phyloP scores from a whole-genome alignment of 331 rosid genomes.

The Spiraea crenata region DNA sequence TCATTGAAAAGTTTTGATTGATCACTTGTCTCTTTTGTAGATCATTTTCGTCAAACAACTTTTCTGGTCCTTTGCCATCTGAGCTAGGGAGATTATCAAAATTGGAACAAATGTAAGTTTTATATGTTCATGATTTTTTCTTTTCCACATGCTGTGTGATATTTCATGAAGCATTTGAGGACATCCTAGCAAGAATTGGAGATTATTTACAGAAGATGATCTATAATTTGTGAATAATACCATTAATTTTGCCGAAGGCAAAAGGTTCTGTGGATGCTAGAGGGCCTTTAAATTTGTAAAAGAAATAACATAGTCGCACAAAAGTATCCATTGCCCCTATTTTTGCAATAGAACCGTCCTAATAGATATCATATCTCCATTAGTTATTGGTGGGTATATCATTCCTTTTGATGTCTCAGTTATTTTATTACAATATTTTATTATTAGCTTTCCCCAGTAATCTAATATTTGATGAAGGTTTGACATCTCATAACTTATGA shows the following conservation, averaged over 20 bases:
- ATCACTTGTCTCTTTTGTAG: constrained; percentile 30
- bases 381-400: neutral
- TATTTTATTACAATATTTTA: neutral
- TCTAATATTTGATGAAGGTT: neutral
- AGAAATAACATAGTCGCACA: neutral
- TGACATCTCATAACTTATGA: neutral
- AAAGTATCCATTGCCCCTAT: neutral
- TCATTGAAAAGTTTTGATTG: neutral
- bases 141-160: neutral
- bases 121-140: neutral
- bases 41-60: constrained; percentile 38
- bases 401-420: neutral
- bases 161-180: neutral
- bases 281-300: neutral
- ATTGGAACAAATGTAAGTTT: constrained; percentile 34
- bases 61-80: constrained; percentile 48
- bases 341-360: no score
- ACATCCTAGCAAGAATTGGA: no score
- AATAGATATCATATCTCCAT: neutral
- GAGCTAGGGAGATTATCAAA: constrained; percentile 45
- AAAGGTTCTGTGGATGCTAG: neutral
- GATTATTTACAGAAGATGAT: no score
- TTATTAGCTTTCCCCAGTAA: neutral
- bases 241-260: neutral
- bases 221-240: no score